Evolutionary conservation across 179 eudicot genomes (phyloP).

Genomic region (Silene noctiflora): DNA sequence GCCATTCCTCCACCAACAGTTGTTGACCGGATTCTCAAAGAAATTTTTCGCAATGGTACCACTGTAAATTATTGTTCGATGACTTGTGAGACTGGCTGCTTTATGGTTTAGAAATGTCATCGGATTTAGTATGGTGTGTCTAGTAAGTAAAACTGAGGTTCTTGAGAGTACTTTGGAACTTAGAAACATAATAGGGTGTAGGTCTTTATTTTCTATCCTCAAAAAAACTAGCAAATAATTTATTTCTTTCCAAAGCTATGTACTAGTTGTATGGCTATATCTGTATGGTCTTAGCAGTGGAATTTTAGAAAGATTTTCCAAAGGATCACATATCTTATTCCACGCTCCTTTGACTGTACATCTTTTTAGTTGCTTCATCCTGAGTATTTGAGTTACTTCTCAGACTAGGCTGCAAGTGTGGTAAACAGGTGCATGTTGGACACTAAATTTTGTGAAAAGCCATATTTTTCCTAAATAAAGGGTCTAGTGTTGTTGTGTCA

Average conservation of each 20-base stretch:
- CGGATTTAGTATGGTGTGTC: neutral
- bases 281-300: slow-evolving; percentile 1
- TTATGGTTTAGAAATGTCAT: neutral
- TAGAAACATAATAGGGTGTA: neutral
- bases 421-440: neutral
- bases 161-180: neutral
- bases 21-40: slow-evolving; percentile 89
- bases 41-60: slow-evolving; percentile 83
- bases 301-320: neutral
- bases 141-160: neutral
- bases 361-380: slow-evolving; percentile 3
- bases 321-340: slow-evolving; percentile 1
- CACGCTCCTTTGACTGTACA: neutral
- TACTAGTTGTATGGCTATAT: neutral
- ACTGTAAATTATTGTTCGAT: slow-evolving; percentile 5
- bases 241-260: neutral
- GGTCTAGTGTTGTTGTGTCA: neutral
- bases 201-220: neutral
- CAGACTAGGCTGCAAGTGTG: neutral
- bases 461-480: neutral
- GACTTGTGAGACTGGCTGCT: slow-evolving; percentile 11
- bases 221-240: neutral
- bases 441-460: neutral
- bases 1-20: slow-evolving; percentile 96
- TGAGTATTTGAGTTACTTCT: neutral